Evolutionary conservation across 2,329 filamentous ascomycete species (phyloP).

Genomic region (Exophiala spinifera): DNA sequence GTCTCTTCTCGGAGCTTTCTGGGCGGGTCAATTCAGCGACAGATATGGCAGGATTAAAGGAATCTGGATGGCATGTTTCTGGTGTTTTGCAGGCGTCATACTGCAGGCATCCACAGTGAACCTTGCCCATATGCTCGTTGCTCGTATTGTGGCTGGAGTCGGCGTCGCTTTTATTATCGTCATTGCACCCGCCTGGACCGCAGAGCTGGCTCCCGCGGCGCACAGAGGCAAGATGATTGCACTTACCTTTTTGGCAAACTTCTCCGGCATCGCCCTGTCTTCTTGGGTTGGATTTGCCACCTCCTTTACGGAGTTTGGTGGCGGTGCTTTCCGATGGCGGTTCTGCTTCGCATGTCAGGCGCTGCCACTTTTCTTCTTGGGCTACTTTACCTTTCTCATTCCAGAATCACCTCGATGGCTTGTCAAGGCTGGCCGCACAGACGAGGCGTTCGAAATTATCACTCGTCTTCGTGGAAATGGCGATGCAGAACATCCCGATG

Average conservation of each 20-base stretch:
- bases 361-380: conserved; percentile 24
- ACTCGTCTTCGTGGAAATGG: conserved; percentile 26
- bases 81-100: conserved; percentile 28
- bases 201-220: conserved; percentile 27
- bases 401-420: conserved; percentile 33
- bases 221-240: conserved; percentile 27
- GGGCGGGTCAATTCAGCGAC: conserved; percentile 25
- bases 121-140: conserved; percentile 27
- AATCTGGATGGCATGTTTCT: conserved; percentile 28
- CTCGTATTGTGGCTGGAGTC: conserved; percentile 29
- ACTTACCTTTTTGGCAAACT: conserved; percentile 32
- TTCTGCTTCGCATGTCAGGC: conserved; percentile 29
- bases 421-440: conserved; percentile 26
- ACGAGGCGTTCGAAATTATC: conserved; percentile 28
- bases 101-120: conserved; percentile 28
- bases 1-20: conserved; percentile 27
- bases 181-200: conserved; percentile 27
- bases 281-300: conserved; percentile 32
- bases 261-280: conserved; percentile 31
- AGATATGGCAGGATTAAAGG: conserved; percentile 27
- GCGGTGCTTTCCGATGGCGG: conserved; percentile 28
- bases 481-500: conserved; percentile 54
- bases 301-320: conserved; percentile 19
- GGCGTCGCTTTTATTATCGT: conserved; percentile 30
- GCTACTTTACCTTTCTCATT: conserved; percentile 25